phyloP scores from a whole-genome alignment of 192 early-diverging fungal species.

The Lunasporangiospora selenospora region DNA sequence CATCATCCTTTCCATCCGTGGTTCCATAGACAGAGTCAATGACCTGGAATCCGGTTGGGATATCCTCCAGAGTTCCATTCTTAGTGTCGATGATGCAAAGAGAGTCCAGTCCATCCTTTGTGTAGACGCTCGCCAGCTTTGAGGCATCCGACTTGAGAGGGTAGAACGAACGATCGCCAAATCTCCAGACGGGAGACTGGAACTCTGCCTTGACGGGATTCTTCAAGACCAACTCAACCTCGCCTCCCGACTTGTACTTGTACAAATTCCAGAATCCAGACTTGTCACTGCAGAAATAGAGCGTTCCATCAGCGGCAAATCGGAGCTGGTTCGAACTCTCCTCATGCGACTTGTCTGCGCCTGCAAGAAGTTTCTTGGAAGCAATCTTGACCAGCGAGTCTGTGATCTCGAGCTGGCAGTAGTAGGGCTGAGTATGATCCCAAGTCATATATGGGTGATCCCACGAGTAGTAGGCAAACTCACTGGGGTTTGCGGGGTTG shows the following conservation, averaged over 20 bases:
- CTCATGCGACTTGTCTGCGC: constrained; percentile 32
- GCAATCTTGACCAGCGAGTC: constrained; percentile 13
- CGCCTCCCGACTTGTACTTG: constrained; percentile 44
- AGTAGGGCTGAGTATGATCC: constrained; percentile 70
- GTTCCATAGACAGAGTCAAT: constrained; percentile 19
- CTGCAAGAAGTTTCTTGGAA: constrained; percentile 27
- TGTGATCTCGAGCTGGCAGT: constrained; percentile 47
- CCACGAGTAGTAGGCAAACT: constrained; percentile 74
- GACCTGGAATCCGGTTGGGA: constrained; percentile 32
- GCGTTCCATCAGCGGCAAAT: constrained; percentile 57
- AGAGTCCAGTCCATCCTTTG: constrained; percentile 15
- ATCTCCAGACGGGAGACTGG: constrained; percentile 48
- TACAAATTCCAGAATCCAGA: constrained; percentile 79
- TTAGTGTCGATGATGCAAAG: constrained; percentile 29
- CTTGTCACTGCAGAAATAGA: constrained; percentile 75
- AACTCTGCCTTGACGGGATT: constrained; percentile 68
- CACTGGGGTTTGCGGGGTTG: constrained; percentile 43
- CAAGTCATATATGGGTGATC: constrained; percentile 82
- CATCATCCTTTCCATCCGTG: constrained; percentile 23
- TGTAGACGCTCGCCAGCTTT: constrained; percentile 48
- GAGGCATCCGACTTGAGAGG: constrained; percentile 41
- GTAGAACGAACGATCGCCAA: constrained; percentile 30
- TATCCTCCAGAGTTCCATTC: constrained; percentile 26
- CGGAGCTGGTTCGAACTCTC: constrained; percentile 64
- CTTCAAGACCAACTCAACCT: constrained; percentile 47